Evolutionary conservation across 2,329 filamentous ascomycete genomes (phyloP).

Genomic region (Alternaria sp.): DNA sequence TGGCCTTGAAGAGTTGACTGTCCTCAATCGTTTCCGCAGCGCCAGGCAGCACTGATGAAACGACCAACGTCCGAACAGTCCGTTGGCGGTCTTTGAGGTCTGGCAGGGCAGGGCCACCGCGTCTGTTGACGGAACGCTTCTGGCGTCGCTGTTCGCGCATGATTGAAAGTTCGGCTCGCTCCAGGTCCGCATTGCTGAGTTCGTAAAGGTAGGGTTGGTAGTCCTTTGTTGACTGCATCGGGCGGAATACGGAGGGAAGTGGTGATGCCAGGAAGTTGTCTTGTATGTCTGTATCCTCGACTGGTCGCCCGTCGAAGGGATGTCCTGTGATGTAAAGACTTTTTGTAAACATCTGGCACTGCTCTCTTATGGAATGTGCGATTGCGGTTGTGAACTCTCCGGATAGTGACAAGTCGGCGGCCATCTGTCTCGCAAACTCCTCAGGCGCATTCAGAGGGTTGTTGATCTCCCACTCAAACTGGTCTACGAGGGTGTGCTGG

Average conservation of each 20-base stretch:
- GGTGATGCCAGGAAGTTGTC: conserved; percentile 86
- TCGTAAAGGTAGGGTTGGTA: conserved; percentile 94
- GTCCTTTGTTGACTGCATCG: conserved; percentile 91
- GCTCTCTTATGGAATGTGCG: conserved; percentile 95
- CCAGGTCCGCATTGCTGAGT: conserved; percentile 86
- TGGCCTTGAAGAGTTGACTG: conserved; percentile 79
- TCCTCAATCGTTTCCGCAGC: conserved; percentile 81
- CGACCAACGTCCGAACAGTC: conserved; percentile 88
- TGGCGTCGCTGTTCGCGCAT: conserved; percentile 92
- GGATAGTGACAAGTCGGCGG: conserved; percentile 84
- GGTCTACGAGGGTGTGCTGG: conserved; percentile 89
- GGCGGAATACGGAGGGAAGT: conserved; percentile 81
- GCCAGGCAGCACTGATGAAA: conserved; percentile 90
- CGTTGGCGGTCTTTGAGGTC: conserved; percentile 94
- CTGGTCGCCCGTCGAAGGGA: conserved; percentile 89
- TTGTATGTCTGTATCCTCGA: conserved; percentile 90
- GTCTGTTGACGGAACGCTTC: conserved; percentile 92
- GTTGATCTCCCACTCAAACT: conserved; percentile 99
- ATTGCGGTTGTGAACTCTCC: conserved; percentile 98
- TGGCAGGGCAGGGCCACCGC: conserved; percentile 90
- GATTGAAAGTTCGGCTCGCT: conserved; percentile 89
- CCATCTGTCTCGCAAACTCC: conserved; percentile 90
- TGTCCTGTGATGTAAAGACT: conserved; percentile 93
- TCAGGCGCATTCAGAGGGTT: conserved; percentile 92
- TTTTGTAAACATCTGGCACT: conserved; percentile 91